These are phyloP conservation scores for Cutaneotrichosporon daszewskae DNA, from an alignment of 1,284 basidiomycete species.

Conservation along the genomic window DNA sequence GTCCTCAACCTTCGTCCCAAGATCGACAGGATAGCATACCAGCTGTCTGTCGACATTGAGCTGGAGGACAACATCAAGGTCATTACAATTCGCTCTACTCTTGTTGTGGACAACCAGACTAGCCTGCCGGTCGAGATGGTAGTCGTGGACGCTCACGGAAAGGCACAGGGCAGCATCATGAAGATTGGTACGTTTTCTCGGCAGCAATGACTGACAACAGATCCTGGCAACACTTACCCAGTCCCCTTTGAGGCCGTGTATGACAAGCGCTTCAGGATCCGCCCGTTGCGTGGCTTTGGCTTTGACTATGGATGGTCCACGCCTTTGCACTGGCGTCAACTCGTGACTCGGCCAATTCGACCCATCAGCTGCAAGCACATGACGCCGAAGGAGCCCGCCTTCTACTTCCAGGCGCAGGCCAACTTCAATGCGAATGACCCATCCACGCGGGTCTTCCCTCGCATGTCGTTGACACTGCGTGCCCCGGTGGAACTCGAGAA, in stretches of 20 bases:
- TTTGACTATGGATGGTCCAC: slow-evolving; percentile 69
- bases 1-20: slow-evolving; percentile 79
- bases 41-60: slow-evolving; percentile 83
- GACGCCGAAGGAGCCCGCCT: slow-evolving; percentile 77
- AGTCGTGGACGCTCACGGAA: slow-evolving; percentile 77
- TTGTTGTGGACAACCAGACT: slow-evolving; percentile 87
- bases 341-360: slow-evolving; percentile 70
- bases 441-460: slow-evolving; percentile 67
- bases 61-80: slow-evolving; percentile 92
- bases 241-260: slow-evolving; percentile 89
- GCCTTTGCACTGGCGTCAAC: slow-evolving; percentile 85
- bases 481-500: slow-evolving; percentile 97
- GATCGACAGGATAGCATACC: slow-evolving; percentile 67
- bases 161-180: slow-evolving; percentile 71
- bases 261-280: slow-evolving; percentile 73
- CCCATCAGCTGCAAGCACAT: slow-evolving; percentile 81
- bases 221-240: slow-evolving; percentile 80
- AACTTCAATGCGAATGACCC: slow-evolving; percentile 69
- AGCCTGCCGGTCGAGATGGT: slow-evolving; percentile 90
- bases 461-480: slow-evolving; percentile 77
- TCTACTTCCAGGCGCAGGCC: slow-evolving; percentile 92
- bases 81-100: slow-evolving; percentile 89
- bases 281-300: slow-evolving; percentile 83
- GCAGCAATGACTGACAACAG: slow-evolving; percentile 39
- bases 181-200: slow-evolving; percentile 62